A percentile compares a stretch with the other conserved stretches of the same genome.
Conservation (phyloP, 2,329 filamentous ascomycete genomes). For the Cadophora gregata region DNA sequence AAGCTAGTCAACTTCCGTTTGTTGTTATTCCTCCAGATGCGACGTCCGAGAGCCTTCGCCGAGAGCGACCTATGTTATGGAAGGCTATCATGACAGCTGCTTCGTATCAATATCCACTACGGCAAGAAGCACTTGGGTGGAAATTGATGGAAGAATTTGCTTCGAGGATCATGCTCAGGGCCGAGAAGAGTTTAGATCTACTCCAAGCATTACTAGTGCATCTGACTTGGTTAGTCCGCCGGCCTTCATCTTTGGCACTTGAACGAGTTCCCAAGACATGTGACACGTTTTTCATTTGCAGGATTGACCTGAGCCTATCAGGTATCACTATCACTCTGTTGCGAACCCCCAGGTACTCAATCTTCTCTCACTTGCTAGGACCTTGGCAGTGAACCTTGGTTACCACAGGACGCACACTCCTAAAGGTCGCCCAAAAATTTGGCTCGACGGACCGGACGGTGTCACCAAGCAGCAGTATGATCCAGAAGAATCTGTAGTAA, state of each 20-base stretch:
- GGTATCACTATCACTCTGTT: constrained; percentile 33
- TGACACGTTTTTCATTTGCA: neutral
- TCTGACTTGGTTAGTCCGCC: constrained; percentile 36
- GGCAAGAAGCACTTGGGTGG: constrained; percentile 22
- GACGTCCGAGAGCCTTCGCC: constrained; percentile 21
- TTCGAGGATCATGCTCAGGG: constrained; percentile 24
- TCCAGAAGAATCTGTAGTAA: constrained; percentile 30
- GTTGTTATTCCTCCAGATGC: constrained; percentile 27
- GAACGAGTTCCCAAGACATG: neutral
- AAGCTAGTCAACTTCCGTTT: constrained; percentile 27
- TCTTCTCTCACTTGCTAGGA: constrained; percentile 24
- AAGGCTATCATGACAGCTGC: constrained; percentile 27
- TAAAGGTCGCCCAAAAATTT: constrained; percentile 13
- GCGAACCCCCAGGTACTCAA: constrained; percentile 36
- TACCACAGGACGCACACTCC: constrained; percentile 13
- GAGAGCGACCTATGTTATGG: constrained; percentile 30
- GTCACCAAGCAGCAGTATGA: constrained; percentile 9
- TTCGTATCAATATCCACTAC: constrained; percentile 22
- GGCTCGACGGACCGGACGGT: constrained; percentile 19
- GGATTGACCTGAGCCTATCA: neutral
- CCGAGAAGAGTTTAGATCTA: constrained; percentile 40
- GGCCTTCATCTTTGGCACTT: neutral
- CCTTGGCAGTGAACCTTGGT: constrained; percentile 21
- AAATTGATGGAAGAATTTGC: constrained; percentile 29
- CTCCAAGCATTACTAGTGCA: constrained; percentile 41